Percentiles rank a stretch among this genome's conserved stretches.
Evolutionary conservation across 2,329 filamentous ascomycete genomes (phyloP).

Genomic region (Rhytidhysteron rufulum): DNA sequence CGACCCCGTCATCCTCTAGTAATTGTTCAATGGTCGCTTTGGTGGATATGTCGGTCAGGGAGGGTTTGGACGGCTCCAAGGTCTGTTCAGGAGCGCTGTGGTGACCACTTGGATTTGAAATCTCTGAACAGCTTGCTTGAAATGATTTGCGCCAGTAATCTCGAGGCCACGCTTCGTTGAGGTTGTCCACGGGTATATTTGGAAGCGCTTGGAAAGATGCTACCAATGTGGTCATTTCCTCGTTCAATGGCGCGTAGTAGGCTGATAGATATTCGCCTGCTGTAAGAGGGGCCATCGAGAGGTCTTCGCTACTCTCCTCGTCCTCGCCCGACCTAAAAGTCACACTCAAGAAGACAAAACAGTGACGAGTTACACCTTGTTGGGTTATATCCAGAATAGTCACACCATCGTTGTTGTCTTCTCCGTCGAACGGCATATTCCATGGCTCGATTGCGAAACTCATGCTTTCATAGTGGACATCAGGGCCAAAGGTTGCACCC

Average conservation of each 20-base stretch:
- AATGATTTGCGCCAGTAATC: background rate
- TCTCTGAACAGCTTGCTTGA: background rate
- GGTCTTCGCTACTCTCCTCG: background rate
- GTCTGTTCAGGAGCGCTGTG: background rate
- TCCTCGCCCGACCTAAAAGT: background rate
- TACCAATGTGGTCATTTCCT: background rate
- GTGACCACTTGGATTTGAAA: background rate
- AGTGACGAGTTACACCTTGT: constrained; percentile 8
- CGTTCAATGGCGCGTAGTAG: background rate
- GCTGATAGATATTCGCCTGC: constrained; percentile 2
- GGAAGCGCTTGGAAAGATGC: background rate
- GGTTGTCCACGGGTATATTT: background rate
- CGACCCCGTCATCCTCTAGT: constrained; percentile 3
- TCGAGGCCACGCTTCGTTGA: background rate
- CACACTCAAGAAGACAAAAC: constrained; percentile 9
- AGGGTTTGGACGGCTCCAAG: background rate
- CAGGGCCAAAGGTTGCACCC: constrained; percentile 7
- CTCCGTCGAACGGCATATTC: constrained; percentile 5
- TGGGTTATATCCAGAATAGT: constrained; percentile 21
- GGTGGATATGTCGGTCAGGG: constrained; percentile 1
- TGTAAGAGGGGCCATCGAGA: background rate
- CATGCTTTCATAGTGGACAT: background rate
- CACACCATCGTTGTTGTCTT: constrained; percentile 16
- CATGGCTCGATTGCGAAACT: background rate
- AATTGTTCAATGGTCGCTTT: constrained; percentile 4